Evolutionary conservation across 2,329 filamentous ascomycete genomes (phyloP), one percentile per base, ranked within the genome.

Genomic region (Leptosphaerulina australis): DNA sequence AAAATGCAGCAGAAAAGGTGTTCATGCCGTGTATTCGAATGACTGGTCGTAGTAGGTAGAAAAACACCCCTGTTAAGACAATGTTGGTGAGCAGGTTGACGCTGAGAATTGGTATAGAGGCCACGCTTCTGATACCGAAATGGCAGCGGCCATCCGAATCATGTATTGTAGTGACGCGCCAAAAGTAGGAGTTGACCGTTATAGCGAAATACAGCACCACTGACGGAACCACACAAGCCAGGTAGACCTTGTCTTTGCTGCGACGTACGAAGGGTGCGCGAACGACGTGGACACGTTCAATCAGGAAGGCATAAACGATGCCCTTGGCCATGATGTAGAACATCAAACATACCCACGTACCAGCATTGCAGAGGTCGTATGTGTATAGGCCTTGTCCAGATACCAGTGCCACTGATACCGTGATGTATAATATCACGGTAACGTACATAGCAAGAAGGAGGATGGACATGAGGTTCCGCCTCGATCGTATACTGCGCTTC

Each of bases 231-330:
- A 72, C 56, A 38, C 64, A 64, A 8, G 51, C 30, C 1, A 71
- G 17, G 53, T 72, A 76, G 20, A 74, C 44, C 38, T 59, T 64
- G 41, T 75, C 71, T 5, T 67, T 56, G 24, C 55, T 54, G 11
- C 73, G 64, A 9, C 56, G 47, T 9, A 63, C 53, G 36, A 68
- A 65, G 5, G 69, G 61, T 12, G 64, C 56, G 11, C 71, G 63
- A 17, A 75, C 64, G 6, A 70, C 61, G 37, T 75, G 72, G 21
- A 69, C 64, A 12, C 74, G 67, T 50, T 76, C 74, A 21, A 74
- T 64, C 5, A 76, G 60, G 53, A 74, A 75, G 10, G 71, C 49
- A 35, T 75, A 74, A 38, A 72, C 61, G 18, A 60, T 34, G 14
- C 60, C 50, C 43, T 76, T 75, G 44, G 57, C 62, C 9, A 51